Evolutionary conservation across 768 basidiomycete species (phyloP).

Genomic region (Leccinum broughii): DNA sequence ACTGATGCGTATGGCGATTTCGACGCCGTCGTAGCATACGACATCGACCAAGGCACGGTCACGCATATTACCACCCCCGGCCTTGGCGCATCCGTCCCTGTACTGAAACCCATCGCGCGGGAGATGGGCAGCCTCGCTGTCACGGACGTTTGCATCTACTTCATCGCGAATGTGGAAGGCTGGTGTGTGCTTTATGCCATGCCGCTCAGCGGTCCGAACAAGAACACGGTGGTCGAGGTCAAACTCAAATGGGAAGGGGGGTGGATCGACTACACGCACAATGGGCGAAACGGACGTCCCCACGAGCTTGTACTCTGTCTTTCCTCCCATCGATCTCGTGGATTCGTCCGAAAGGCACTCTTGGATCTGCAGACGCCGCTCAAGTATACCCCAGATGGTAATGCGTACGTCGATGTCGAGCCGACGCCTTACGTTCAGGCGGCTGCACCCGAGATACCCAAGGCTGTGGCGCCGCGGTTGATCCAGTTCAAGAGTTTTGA

Average conservation of each 20-base stretch:
- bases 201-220: constrained; percentile 32
- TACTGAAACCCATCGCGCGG: constrained; percentile 39
- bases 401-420: constrained; percentile 29
- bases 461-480: constrained; percentile 33
- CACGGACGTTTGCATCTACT: constrained; percentile 31
- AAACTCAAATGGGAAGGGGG: constrained; percentile 35
- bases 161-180: constrained; percentile 41
- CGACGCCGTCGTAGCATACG: constrained; percentile 36
- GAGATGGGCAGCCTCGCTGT: constrained; percentile 29
- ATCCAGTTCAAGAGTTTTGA: constrained; percentile 44
- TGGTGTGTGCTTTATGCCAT: constrained; percentile 33
- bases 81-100: constrained; percentile 25
- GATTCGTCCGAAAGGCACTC: constrained; percentile 27
- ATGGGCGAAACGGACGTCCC: constrained; percentile 36
- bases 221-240: constrained; percentile 34
- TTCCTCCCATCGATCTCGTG: constrained; percentile 32
- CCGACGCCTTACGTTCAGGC: constrained; percentile 37
- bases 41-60: constrained; percentile 31
- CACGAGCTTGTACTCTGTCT: constrained; percentile 35
- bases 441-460: constrained; percentile 25
- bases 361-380: constrained; percentile 31
- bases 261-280: constrained; percentile 30
- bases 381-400: constrained; percentile 23
- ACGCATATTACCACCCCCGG: constrained; percentile 41
- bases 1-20: constrained; percentile 44